A percentile compares a stretch with the other conserved stretches of the same genome.
phyloP scores from a whole-genome alignment of 495 filamentous ascomycete genomes.

The Annulohypoxylon nitens region DNA sequence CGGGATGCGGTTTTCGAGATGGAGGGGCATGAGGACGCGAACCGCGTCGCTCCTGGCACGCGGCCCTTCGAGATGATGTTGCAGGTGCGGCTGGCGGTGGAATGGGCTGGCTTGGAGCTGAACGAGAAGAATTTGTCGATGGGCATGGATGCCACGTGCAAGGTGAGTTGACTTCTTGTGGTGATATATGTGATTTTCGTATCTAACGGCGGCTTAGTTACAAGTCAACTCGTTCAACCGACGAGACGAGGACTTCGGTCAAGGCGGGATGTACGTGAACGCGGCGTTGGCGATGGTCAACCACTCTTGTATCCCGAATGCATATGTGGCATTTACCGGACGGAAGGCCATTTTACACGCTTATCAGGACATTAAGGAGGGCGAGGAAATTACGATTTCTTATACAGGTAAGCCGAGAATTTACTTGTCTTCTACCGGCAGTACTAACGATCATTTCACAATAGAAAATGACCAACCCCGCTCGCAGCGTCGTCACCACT shows the following conservation, averaged over 20 bases:
- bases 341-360: conserved; percentile 59
- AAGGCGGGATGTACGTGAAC: conserved; percentile 59
- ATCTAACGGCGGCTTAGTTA: conserved; percentile 50
- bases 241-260: conserved; percentile 54
- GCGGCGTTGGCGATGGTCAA: conserved; percentile 63
- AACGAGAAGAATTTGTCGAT: conserved; percentile 44
- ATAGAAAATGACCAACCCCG: conserved; percentile 54
- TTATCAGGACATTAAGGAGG: conserved; percentile 54
- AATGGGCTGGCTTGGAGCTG: conserved; percentile 53
- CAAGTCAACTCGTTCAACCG: conserved; percentile 64
- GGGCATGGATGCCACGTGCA: conserved; percentile 58
- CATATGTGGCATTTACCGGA: conserved; percentile 61
- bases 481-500: conserved; percentile 48
- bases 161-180: conserved; percentile 46
- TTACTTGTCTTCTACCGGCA: not conserved
- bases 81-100: conserved; percentile 60
- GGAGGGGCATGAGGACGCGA: conserved; percentile 55
- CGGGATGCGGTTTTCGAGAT: conserved; percentile 45
- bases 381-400: conserved; percentile 64
- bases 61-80: conserved; percentile 49
- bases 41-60: conserved; percentile 17
- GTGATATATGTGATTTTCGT: not conserved
- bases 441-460: conserved; percentile 7
- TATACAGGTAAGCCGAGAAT: conserved; percentile 60
- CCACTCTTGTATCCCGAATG: conserved; percentile 68